Conservation (phyloP, 140 eudicot genomes). For the Artemisia princeps region DNA sequence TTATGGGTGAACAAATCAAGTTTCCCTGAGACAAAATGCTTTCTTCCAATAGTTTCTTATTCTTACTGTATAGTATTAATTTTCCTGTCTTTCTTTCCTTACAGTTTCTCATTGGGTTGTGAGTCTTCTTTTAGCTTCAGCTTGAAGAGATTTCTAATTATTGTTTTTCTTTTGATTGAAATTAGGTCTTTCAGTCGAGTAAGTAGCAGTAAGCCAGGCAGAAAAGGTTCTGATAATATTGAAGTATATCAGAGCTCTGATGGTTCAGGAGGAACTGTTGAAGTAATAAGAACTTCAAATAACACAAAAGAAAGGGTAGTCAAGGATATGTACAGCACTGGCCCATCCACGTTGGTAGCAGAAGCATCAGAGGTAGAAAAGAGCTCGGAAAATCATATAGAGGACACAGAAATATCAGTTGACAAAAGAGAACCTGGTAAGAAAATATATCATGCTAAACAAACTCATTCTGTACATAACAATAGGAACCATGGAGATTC, state of each 20-base stretch:
- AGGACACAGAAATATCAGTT: conserved; percentile 21
- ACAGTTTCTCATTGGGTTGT: neutral
- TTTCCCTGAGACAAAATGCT: neutral
- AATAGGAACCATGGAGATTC: conserved; percentile 14
- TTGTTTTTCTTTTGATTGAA: neutral
- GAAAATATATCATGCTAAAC: conserved; percentile 26
- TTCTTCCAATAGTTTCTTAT: too few species aligned
- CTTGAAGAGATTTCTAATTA: neutral
- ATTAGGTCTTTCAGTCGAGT: conserved; percentile 32
- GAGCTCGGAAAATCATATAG: conserved; percentile 27
- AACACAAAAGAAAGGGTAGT: conserved; percentile 13
- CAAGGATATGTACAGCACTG: conserved; percentile 25
- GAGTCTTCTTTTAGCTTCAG: neutral
- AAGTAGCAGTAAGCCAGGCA: conserved; percentile 20
- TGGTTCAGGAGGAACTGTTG: conserved; percentile 31
- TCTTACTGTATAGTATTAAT: neutral
- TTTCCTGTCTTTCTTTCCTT: neutral
- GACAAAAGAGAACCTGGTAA: conserved; percentile 17
- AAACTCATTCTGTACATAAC: conserved; percentile 20
- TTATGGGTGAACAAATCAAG: neutral
- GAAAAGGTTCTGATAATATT: conserved; percentile 22
- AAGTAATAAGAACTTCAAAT: conserved; percentile 24
- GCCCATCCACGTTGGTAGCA: conserved; percentile 25
- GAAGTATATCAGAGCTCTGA: conserved; percentile 32
- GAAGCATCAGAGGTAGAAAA: conserved; percentile 26